Percentiles rank a stretch among this genome's conserved stretches.
These are phyloP conservation scores for Ascochyta fabae DNA, from an alignment of 2,329 filamentous ascomycete genomes.

Conservation along the genomic window DNA sequence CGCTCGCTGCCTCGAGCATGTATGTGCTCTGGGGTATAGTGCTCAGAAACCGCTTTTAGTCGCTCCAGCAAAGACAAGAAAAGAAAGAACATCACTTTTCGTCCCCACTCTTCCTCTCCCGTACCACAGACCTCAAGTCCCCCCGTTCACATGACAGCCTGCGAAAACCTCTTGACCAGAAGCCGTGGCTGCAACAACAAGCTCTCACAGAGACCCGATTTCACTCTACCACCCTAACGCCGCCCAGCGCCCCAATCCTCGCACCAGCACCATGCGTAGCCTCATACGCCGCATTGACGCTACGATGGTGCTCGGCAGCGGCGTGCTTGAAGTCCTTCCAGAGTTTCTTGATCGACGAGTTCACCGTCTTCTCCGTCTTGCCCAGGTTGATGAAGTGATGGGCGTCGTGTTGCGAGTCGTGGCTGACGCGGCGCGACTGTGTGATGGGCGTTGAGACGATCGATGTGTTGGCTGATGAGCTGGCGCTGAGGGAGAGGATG, in stretches of 20 bases:
- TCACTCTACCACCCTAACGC: constrained; percentile 1
- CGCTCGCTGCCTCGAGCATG: neutral
- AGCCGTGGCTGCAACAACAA: no score
- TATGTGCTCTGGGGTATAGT: constrained; percentile 13
- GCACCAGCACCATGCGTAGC: constrained; percentile 31
- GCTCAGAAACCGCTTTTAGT: constrained; percentile 11
- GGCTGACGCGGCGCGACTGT: constrained; percentile 23
- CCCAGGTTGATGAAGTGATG: constrained; percentile 29
- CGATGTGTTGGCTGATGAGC: constrained; percentile 8
- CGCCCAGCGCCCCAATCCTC: neutral
- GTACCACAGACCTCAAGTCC: neutral
- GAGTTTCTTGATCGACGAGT: constrained; percentile 36
- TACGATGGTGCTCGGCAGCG: constrained; percentile 38
- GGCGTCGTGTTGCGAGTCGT: constrained; percentile 31
- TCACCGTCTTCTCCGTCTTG: constrained; percentile 27
- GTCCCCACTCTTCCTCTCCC: neutral
- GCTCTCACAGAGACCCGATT: no score
- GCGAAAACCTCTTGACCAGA: no score
- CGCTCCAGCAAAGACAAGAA: neutral
- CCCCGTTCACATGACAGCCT: no score
- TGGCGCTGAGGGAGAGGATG: constrained; percentile 26
- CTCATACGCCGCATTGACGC: constrained; percentile 38
- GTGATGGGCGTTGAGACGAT: constrained; percentile 20
- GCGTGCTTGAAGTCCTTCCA: constrained; percentile 38
- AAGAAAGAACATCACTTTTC: neutral